Base-by-base conservation (phyloP, 306 rosid genomes). In the Biancaea sappan region DNA sequence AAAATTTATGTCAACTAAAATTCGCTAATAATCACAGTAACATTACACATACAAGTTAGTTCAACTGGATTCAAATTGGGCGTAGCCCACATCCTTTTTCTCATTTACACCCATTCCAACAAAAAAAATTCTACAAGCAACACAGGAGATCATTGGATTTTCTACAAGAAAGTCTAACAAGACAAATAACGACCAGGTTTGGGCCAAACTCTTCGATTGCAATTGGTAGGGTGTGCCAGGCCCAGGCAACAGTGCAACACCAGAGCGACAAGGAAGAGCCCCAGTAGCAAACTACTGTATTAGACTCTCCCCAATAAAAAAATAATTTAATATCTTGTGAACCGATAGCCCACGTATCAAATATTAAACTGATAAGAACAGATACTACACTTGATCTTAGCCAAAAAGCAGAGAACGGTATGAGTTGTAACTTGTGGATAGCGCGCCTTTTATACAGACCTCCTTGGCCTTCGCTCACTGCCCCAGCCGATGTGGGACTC, bases 301-400 rank as follows among this genome's bases (percentile, higher is more conserved):
- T 28, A 35, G 46, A 5, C 29, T 15, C 22, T 6, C 69, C 8
- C 59, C 69, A 15, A 24, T 18, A 32, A 60, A 60, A 60, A 60
- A 32, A 7, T 60, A 60, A 60, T 60, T 60, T 34, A 60, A 59
- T 4, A 72, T 41, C 58, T 2, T 57, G 58, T 72, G 68, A 2
- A 6, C 68, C 44, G 13, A 21, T 35, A n/a, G 21, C 58, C 58
- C 59, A 67, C 44, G 43, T 47, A 67, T 67, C 44, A 67, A 43
- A 67, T 67, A 67, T 47, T 47, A 67, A 67, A 67, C 58, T 37
- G 68, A 61, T 61, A 35, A 61, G 46, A 61, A 61, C 46, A 61
- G 46, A 64, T 64, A 64, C 69, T 66, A 66, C 72, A 66, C 72
- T 66, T 66, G 72, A 66, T 66, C 72, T 44, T 66, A 67, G 72